Evolutionary conservation across 768 basidiomycete species (phyloP), one percentile per base, ranked within the genome.

Genomic region (Tulasnella calospora): DNA sequence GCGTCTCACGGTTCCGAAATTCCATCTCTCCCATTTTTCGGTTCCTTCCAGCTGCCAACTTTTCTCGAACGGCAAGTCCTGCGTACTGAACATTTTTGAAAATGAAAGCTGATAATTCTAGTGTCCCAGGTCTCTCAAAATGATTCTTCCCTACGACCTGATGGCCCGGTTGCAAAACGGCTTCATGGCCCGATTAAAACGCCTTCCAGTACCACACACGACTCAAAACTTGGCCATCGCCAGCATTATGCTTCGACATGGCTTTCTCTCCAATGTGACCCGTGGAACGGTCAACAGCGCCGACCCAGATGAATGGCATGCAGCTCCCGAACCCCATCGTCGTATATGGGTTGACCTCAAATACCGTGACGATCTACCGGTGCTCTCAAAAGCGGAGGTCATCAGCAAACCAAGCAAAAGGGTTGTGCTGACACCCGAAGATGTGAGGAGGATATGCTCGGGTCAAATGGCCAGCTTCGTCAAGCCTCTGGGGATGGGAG

Each of bases 291-390:
- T 89, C 79, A 84, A 87, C 9, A 85, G 86, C 0, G 90, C 95
- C 1, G 88, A 88, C 23, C 95, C 96, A 0, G 80, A 82, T 5
- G 86, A 86, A 17, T 98, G 96, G 83, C 82, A 86, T 77, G 80
- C 82, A 1, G 91, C 88, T 15, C 86, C 87, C 79, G 89, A 92
- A 40, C 88, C 90, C 0, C 88, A 95, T 78, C 88, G 88, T 41
- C 90, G 95, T 47, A 93, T 99, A 84, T 98, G 97, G 95, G 94
- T 94, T 1, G 90, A 92, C 73, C 90, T 98, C 81, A 99, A 99
- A 85, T 96, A 97, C 86, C 89, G 97, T 73, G 91, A 94, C 81
- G 94, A 98, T 83, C 87, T 89, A 40, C 94, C 96, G 7, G 94
- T 98, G 30, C 87, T 99, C 79, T 87, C 85, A 74, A 82, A 87